phyloP scores from a whole-genome alignment of 2,329 filamentous ascomycete species.

The Penicillium rolfsii region DNA sequence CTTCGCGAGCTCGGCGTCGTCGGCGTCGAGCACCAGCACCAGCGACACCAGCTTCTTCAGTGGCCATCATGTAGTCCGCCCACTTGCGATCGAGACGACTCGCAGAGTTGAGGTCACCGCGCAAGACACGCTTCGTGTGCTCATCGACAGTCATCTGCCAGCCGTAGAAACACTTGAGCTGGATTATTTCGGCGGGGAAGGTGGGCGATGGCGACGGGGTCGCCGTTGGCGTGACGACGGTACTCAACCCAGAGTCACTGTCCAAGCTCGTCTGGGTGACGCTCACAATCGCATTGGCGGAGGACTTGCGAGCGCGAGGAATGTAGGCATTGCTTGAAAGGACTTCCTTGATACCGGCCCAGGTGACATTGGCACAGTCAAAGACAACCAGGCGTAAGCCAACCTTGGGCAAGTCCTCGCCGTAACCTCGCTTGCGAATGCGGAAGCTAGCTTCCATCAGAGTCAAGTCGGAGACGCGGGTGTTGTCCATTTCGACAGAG shows the following conservation, averaged over 20 bases:
- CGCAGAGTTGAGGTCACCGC: conserved; percentile 74
- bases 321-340: conserved; percentile 81
- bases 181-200: conserved; percentile 78
- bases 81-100: conserved; percentile 84
- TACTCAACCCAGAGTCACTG: conserved; percentile 27
- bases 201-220: conserved; percentile 31
- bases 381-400: conserved; percentile 81
- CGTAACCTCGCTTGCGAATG: conserved; percentile 67
- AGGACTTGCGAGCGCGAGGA: conserved; percentile 52
- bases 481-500: conserved; percentile 89
- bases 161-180: conserved; percentile 90
- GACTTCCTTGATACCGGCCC: conserved; percentile 87
- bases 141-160: conserved; percentile 96
- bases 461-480: conserved; percentile 81
- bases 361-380: conserved; percentile 89
- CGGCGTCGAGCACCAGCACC: conserved; percentile 67
- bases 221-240: conserved; percentile 28
- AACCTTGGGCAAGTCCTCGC: conserved; percentile 55
- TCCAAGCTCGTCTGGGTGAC: conserved; percentile 37
- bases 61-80: conserved; percentile 92
- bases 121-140: conserved; percentile 82
- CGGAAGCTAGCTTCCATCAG: conserved; percentile 83
- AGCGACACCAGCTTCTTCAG: conserved; percentile 74
- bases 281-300: conserved; percentile 33
- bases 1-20: conserved; percentile 77